These are phyloP conservation scores for Lepidium didymum DNA, from an alignment of 345 rosid species.

Conservation along the genomic window DNA sequence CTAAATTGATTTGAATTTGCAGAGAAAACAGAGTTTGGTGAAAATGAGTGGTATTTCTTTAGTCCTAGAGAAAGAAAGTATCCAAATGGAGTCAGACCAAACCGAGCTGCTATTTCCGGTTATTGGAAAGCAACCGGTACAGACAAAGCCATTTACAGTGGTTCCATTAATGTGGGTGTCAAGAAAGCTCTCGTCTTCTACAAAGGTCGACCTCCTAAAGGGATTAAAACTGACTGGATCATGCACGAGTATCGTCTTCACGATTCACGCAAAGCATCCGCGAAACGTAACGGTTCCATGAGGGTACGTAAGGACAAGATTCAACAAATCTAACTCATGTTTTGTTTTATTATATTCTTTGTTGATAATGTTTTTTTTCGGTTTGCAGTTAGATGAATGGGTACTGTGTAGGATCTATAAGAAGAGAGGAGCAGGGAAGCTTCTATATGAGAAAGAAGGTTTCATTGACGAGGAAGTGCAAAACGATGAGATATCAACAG, in stretches of 20 bases:
- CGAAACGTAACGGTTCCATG: conserved; percentile 48
- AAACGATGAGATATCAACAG: conserved; percentile 1
- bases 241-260: conserved; percentile 89
- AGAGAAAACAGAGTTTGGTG: conserved; percentile 73
- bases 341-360: not conserved
- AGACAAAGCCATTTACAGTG: conserved; percentile 50
- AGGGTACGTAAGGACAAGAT: conserved; percentile 36
- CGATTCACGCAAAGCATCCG: conserved; percentile 38
- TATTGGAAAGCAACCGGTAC: conserved; percentile 83
- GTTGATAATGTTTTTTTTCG: not conserved
- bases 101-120: conserved; percentile 68
- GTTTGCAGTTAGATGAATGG: conserved; percentile 87
- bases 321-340: not conserved
- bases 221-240: conserved; percentile 80
- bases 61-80: conserved; percentile 66
- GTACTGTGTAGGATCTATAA: conserved; percentile 88
- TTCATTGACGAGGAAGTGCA: conserved; percentile 4
- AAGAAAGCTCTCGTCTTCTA: conserved; percentile 92
- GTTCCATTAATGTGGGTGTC: conserved; percentile 51
- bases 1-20: conserved; percentile 1
- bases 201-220: conserved; percentile 78
- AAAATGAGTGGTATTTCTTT: conserved; percentile 71
- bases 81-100: conserved; percentile 71
- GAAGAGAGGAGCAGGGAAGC: conserved; percentile 43
- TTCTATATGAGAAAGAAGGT: conserved; percentile 32